Evolutionary conservation across 176 grass and related monocot species (phyloP).

Genomic region (Phyllostachys edulis): DNA sequence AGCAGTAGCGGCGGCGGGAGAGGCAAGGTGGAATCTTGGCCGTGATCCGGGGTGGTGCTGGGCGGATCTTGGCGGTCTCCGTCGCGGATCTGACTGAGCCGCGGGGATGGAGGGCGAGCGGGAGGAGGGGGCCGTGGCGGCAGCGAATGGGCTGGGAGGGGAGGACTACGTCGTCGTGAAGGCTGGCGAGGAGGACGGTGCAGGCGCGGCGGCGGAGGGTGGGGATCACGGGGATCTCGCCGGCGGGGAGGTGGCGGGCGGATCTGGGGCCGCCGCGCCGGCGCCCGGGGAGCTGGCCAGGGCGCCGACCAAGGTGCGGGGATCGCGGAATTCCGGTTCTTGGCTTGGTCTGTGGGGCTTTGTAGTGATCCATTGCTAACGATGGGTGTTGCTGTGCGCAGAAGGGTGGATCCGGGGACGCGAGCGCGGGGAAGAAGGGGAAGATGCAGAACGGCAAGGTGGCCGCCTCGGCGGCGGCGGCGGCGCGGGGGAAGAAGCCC

Average conservation of each 20-base stretch:
- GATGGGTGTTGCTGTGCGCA: conserved; percentile 18
- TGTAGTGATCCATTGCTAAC: not conserved
- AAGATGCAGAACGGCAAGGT: conserved; percentile 44
- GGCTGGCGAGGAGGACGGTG: not conserved
- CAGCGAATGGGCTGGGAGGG: conserved; percentile 28
- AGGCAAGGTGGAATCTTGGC: not conserved
- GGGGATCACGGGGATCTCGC: conserved; percentile 27
- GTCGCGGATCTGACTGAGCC: not conserved
- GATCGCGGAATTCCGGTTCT: not conserved
- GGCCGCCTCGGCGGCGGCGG: not conserved
- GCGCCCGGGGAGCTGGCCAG: not conserved
- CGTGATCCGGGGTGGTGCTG: conserved; percentile 20
- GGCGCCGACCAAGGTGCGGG: conserved; percentile 32
- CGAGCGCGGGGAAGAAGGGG: conserved; percentile 31
- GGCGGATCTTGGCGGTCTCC: not conserved
- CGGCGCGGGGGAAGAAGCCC: conserved; percentile 38
- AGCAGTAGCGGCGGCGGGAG: not conserved
- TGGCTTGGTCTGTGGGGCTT: not conserved
- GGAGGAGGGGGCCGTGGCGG: not conserved
- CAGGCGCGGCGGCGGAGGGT: not conserved
- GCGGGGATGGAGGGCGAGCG: conserved; percentile 32
- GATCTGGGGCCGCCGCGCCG: conserved; percentile 14
- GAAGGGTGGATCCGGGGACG: conserved; percentile 55
- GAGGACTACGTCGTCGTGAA: conserved; percentile 39
- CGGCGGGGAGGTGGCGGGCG: not conserved